phyloP scores from a whole-genome alignment of 345 rosid genomes.

The Salix dunnii region DNA sequence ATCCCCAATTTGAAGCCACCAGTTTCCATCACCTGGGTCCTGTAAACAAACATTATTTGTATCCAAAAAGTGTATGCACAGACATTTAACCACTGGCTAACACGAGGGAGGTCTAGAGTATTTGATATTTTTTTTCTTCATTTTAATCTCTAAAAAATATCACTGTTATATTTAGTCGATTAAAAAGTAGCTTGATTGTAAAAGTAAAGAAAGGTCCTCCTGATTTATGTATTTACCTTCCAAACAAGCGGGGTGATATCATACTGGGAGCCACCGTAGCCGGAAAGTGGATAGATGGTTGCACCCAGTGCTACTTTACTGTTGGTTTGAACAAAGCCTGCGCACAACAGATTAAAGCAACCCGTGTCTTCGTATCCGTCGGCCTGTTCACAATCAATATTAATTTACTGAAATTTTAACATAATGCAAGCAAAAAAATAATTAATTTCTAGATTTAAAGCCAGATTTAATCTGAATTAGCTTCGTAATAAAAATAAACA shows the following conservation, averaged over 20 bases:
- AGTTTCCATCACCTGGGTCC: constrained; percentile 33
- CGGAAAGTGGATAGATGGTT: constrained; percentile 81
- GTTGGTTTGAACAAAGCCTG: constrained; percentile 88
- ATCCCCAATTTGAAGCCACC: constrained; percentile 37
- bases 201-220: too few species aligned
- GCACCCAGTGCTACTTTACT: constrained; percentile 90
- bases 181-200: too few species aligned
- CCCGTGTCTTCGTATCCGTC: constrained; percentile 96
- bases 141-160: too few species aligned
- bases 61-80: too few species aligned
- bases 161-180: too few species aligned
- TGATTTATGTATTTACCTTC: constrained; percentile 48
- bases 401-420: background rate
- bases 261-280: constrained; percentile 51
- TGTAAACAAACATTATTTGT: background rate
- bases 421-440: background rate
- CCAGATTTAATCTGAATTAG: too few species aligned
- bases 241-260: constrained; percentile 88
- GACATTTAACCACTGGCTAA: too few species aligned
- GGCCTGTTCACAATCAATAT: constrained; percentile 36
- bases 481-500: too few species aligned
- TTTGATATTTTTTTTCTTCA: too few species aligned
- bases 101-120: too few species aligned
- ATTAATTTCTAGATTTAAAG: background rate
- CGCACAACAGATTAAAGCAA: constrained; percentile 87